Evolutionary conservation across 495 filamentous ascomycete species (phyloP), one percentile per base, ranked within the genome.

Genomic region (Rhypophila decipiens): DNA sequence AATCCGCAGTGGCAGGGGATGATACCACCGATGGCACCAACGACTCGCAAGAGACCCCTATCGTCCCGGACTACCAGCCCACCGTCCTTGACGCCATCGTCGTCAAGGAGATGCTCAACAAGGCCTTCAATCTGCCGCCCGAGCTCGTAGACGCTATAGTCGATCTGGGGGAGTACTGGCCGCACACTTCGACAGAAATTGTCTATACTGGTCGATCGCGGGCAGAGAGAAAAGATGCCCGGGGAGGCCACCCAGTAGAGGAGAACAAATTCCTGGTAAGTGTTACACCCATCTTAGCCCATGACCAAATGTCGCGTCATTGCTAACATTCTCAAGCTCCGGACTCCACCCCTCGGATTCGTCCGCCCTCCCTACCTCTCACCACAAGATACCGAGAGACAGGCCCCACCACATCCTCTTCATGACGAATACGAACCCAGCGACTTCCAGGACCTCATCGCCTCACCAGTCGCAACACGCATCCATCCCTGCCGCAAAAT

Each of bases 121-220:
- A 68, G 35, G 46, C 56, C 7, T 57, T 69, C 27, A 48, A 57
- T 1, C 60, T 87, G 0, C 85, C 85, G 0, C 50, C 65, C 2
- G 85, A 89, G 49, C 55, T 89, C 18, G 57, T 86, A n/a, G 82
- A 88, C 60, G 61, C 68, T 42, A 79, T 89, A 27, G 55, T 86
- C 43, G 85, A 87, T 55, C 60, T 66, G 33, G 84, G 84, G 18
- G 84, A 87, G 60, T 88, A 88, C 56, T 89, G 85, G 85, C 75
- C 77, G 0, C 72, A 75, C 44, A 69, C 72, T 0, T 62, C 68
- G 3, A 58, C 61, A 4, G 51, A 54, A 27, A 27, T 61, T 11
- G 46, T 56, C 24, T 66, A 47, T 44, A 37, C 43, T 5, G 29
- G 44, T 22, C 27, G 27, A 31, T 7, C 13, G 7, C 7, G 27